These are phyloP conservation scores for Ceratorhiza oryzae-sativae DNA, from an alignment of 1,284 basidiomycete species.

Conservation along the genomic window DNA sequence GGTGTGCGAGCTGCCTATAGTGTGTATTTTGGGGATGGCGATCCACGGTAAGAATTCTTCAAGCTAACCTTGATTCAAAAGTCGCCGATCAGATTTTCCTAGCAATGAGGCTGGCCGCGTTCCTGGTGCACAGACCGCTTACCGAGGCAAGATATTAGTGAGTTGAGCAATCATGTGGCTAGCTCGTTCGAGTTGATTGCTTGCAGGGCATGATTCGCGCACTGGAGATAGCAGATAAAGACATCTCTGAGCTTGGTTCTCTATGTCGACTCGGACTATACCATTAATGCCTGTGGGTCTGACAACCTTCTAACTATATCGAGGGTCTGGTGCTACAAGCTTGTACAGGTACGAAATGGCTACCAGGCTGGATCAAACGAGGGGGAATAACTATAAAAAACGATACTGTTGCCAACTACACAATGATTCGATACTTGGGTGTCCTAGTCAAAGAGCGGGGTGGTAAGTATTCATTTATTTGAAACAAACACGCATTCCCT, in stretches of 20 bases:
- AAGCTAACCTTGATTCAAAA: background rate
- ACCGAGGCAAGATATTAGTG: constrained; percentile 84
- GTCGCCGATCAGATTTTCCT: background rate
- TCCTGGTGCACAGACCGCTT: constrained; percentile 85
- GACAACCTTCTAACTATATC: background rate
- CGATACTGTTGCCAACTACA: constrained; percentile 29
- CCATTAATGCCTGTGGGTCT: constrained; percentile 6
- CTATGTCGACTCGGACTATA: constrained; percentile 30
- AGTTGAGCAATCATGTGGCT: constrained; percentile 46
- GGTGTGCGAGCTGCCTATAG: constrained; percentile 74
- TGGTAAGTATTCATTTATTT: background rate
- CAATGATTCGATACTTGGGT: constrained; percentile 39
- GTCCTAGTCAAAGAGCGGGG: constrained; percentile 6
- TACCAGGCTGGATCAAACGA: constrained; percentile 36
- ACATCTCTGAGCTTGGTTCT: background rate
- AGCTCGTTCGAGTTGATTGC: background rate
- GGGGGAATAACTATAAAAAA: constrained; percentile 23
- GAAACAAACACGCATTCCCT: too few species aligned
- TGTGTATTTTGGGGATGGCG: constrained; percentile 74
- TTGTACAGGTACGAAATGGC: constrained; percentile 29
- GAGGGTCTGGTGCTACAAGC: background rate
- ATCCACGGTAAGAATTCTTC: constrained; percentile 62
- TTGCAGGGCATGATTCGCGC: constrained; percentile 24
- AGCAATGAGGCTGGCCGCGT: constrained; percentile 81
- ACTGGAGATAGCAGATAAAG: constrained; percentile 16